A percentile compares a stretch with the other conserved stretches of the same genome.
Conservation (phyloP, 2,329 filamentous ascomycete genomes). For the Talaromyces atroroseus region DNA sequence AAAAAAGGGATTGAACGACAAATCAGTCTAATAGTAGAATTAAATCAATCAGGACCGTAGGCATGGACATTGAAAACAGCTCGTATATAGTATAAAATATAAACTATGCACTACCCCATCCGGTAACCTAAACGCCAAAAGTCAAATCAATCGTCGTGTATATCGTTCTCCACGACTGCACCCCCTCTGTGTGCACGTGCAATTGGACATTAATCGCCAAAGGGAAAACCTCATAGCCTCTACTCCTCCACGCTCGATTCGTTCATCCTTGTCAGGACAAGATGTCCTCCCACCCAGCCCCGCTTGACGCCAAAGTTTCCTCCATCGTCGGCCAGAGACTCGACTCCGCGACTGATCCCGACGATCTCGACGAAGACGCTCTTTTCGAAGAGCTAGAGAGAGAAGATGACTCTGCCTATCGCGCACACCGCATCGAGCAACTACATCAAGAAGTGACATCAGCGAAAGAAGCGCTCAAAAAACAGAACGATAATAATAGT, state of each 20-base stretch:
- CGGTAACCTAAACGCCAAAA: too few species aligned
- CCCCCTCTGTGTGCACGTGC: not conserved
- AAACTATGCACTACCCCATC: too few species aligned
- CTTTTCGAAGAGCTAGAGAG: slow-evolving; percentile 53
- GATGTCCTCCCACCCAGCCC: slow-evolving; percentile 2
- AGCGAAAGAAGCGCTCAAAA: slow-evolving; percentile 41
- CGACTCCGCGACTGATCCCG: slow-evolving; percentile 26
- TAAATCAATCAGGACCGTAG: too few species aligned
- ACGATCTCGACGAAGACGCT: slow-evolving; percentile 54
- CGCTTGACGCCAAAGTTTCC: slow-evolving; percentile 13
- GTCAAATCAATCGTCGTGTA: too few species aligned
- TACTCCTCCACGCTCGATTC: not conserved
- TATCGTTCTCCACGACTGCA: too few species aligned
- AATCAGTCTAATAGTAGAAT: too few species aligned
- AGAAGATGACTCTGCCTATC: slow-evolving; percentile 51
- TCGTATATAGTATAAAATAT: too few species aligned
- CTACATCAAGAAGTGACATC: slow-evolving; percentile 53
- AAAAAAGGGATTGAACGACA: not conserved
- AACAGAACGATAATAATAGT: slow-evolving; percentile 17
- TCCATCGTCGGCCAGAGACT: slow-evolving; percentile 21
- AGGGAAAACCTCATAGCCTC: not conserved
- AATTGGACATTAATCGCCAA: not conserved
- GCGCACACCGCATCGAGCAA: slow-evolving; percentile 54
- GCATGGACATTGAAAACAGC: too few species aligned
- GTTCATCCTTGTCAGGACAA: too few species aligned